These are phyloP conservation scores for Penicillium thymicola DNA, from an alignment of 2,329 filamentous ascomycete genomes.

Conservation along the genomic window DNA sequence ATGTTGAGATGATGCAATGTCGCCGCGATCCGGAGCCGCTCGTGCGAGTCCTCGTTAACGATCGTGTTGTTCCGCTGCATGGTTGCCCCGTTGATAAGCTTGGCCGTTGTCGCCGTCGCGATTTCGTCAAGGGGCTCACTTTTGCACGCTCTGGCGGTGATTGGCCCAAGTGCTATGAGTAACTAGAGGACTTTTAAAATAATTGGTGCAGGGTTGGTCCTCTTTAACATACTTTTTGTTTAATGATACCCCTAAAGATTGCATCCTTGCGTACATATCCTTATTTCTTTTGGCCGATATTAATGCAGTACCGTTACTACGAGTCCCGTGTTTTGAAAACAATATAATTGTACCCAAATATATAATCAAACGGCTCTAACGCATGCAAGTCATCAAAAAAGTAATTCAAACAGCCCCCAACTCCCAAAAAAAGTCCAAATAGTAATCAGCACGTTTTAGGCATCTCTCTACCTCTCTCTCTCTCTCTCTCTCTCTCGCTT, in stretches of 20 bases:
- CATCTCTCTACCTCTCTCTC: background rate
- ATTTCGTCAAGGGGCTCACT: conserved; percentile 70
- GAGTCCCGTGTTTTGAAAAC: background rate
- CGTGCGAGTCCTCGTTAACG: conserved; percentile 79
- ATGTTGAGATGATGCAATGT: conserved; percentile 85
- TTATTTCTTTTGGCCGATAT: background rate
- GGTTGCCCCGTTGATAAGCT: conserved; percentile 67
- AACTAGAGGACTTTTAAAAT: background rate
- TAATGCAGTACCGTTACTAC: background rate
- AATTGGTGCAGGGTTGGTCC: background rate
- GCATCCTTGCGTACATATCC: background rate
- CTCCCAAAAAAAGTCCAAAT: background rate
- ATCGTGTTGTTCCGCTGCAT: conserved; percentile 69
- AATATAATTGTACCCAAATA: background rate
- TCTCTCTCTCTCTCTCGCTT: background rate
- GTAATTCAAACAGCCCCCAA: conserved; percentile 17
- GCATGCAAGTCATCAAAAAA: background rate
- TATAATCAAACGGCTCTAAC: background rate
- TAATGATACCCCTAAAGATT: background rate
- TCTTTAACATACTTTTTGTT: background rate
- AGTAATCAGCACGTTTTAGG: background rate
- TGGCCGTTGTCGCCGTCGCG: conserved; percentile 66
- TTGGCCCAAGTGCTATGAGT: conserved; percentile 64
- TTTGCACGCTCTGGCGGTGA: conserved; percentile 70
- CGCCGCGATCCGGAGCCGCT: conserved; percentile 56